Evolutionary conservation across 2,329 filamentous ascomycete species (phyloP).

Genomic region (Epicoccum nigrum): DNA sequence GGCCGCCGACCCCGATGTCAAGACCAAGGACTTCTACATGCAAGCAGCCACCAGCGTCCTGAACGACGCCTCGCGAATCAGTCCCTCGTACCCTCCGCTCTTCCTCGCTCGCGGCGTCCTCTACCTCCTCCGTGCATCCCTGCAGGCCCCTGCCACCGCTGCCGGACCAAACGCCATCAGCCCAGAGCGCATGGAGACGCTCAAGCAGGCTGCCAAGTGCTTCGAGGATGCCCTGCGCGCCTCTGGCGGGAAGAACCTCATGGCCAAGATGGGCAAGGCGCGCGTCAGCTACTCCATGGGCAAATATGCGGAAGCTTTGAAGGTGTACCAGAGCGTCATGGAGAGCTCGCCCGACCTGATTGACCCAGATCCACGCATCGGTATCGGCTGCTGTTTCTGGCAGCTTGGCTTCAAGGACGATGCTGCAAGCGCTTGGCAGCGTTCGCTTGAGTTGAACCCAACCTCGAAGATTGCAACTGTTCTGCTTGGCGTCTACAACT

Average conservation of each 20-base stretch:
- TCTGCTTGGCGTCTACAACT: constrained; percentile 85
- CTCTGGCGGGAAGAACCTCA: constrained; percentile 85
- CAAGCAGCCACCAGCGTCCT: constrained; percentile 87
- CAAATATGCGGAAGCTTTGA: constrained; percentile 82
- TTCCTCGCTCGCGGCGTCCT: constrained; percentile 91
- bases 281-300: constrained; percentile 85
- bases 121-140: constrained; percentile 83
- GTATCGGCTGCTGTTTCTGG: constrained; percentile 97
- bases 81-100: constrained; percentile 87
- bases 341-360: constrained; percentile 83
- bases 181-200: constrained; percentile 74
- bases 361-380: constrained; percentile 93
- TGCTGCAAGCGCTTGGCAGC: constrained; percentile 88
- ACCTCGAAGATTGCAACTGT: constrained; percentile 90
- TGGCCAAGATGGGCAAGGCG: constrained; percentile 89
- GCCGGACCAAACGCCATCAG: constrained; percentile 68
- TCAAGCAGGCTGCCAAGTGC: constrained; percentile 85
- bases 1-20: constrained; percentile 61
- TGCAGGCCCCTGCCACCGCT: constrained; percentile 75
- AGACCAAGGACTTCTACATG: constrained; percentile 92
- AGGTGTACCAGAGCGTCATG: constrained; percentile 85
- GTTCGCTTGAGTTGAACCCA: constrained; percentile 79
- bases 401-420: constrained; percentile 93
- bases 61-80: constrained; percentile 94
- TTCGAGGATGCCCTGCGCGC: constrained; percentile 92